These are phyloP conservation scores for Chlorella sp. DNA, from an alignment of 139 green algal genomes.

Conservation along the genomic window DNA sequence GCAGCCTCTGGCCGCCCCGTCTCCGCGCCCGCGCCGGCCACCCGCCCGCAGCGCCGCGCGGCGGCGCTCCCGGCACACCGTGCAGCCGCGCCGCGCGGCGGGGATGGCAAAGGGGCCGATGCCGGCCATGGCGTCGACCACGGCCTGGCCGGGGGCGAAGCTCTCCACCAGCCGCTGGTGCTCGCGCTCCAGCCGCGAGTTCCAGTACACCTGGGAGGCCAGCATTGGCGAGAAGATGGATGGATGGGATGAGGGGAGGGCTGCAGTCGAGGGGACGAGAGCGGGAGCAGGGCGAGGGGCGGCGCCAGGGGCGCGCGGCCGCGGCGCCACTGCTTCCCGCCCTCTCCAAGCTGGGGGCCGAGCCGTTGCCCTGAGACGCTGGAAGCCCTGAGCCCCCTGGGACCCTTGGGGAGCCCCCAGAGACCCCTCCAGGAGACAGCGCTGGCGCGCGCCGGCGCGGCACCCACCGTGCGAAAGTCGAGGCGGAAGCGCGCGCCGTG, in stretches of 20 bases:
- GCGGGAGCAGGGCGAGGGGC: background rate
- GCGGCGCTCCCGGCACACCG: constrained; percentile 48
- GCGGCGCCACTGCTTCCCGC: too few species aligned
- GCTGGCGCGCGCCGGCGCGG: too few species aligned
- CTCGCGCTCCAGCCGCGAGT: constrained; percentile 94
- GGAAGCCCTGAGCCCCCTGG: too few species aligned
- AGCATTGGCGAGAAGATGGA: too few species aligned
- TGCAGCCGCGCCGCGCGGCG: constrained; percentile 78
- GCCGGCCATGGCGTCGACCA: constrained; percentile 91
- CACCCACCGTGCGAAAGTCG: constrained; percentile 80
- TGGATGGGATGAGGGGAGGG: background rate
- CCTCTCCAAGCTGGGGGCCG: too few species aligned
- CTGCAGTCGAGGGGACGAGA: background rate
- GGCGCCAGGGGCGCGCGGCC: too few species aligned
- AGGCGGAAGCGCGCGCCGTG: constrained; percentile 84
- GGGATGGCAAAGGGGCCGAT: constrained; percentile 97
- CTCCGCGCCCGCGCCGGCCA: too few species aligned
- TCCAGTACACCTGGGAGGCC: constrained; percentile 95
- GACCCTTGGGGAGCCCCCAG: too few species aligned
- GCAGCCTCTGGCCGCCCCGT: too few species aligned
- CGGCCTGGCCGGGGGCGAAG: constrained; percentile 63
- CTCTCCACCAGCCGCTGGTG: constrained; percentile 83
- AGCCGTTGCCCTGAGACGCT: too few species aligned
- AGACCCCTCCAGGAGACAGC: too few species aligned
- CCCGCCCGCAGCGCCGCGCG: too few species aligned